Base-by-base conservation (phyloP, 371 early-diverging fungal species). In the Mortierella sp. region DNA sequence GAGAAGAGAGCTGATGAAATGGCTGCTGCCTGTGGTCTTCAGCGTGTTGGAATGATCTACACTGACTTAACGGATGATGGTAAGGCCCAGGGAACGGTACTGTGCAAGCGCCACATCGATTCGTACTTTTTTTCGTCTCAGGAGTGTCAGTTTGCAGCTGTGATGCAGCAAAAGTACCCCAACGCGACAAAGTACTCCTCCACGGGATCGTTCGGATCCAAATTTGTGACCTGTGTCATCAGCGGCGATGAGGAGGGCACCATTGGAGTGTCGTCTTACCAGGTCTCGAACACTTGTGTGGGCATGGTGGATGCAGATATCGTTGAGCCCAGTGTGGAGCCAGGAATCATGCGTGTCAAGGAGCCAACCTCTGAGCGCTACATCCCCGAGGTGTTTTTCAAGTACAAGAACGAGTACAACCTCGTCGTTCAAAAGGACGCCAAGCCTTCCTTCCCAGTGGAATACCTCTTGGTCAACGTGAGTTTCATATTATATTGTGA, bases 311-410 rank as follows among this genome's bases (percentile, higher is more conserved):
- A 95, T 31, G 99, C 98, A 34, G 95, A 94, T n/a, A 94, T 99
- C 74, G 92, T 99, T 9, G 97, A 98, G 73, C 95, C 99, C 0
- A 96, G 97, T 76, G 93, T 94, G 34, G 95, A 97, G 52, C 98
- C 99, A 1, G 90, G 93, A 11, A 90, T 95, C 55, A 94, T 99
- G 95, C 93, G 96, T 11, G 97, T 99, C n/a, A 91, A 91, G 81
- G 95, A 95, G 74, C 91, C 95, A 38, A 93, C 95, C 8, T 76
- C 90, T 19, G 92, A 93, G 74, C 94, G 95, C 10, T 99, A 99
- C 84, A 96, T 99, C 9, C 99, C 99, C 5, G 99, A 99, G 70
- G 96, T 99, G 6, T 97, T 98, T 83, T 99, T 97, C 92, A 96
- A 95, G 88, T 97, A 94, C 88, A 96, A 95, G 86, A 98, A 99